Base-by-base conservation (phyloP, 225 moss, liverwort and hornwort species). In the Marchantia paleacea region DNA sequence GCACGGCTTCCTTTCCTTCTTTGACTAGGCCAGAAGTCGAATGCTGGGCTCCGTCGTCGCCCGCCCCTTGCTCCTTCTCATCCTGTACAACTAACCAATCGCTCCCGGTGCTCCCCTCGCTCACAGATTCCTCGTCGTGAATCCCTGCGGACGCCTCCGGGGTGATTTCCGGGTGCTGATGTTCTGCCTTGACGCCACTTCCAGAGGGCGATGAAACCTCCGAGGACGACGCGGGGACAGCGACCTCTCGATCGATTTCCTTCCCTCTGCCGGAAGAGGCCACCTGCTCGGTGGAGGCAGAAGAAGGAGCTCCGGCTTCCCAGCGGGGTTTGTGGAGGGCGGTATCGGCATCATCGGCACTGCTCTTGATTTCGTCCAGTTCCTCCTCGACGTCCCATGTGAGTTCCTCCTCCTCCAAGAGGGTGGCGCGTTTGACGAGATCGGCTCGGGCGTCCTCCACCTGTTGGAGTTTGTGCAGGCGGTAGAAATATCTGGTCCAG, bases 361-460 rank as follows among this genome's bases (percentile, higher is more conserved):
- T 70, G 66, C 64, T 75, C 63, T 80, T 77, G 39, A 75, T 75
- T 31, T 93, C 91, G 49, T 91, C 91, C 51, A 49, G 60, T 39
- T 96, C 96, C 72, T 96, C 96, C 30, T 96, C 96, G 18, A 93
- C 90, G 77, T 97, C 96, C 96, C 96, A 97, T 39, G 92, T 93
- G 61, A 97, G 89, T 79, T 92, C 92, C 69, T 96, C 94, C 80
- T 90, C 94, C 76, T 92, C 87, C 53, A 39, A 86, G 53, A 89
- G 84, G 10, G 89, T 91, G 81, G 96, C 96, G 79, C 94, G 86
- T 82, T 97, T 97, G 57, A 97, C 96, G 31, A 97, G 96, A 84
- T 94, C 93, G 54, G 87, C 94, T 29, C 96, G 91, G 14, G 91
- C 94, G 75, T 93, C 93, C 81, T 97, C 96, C 24, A 87, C 89